Conservation (phyloP, 805 yeast species). For the Schwanniomyces sp. region DNA sequence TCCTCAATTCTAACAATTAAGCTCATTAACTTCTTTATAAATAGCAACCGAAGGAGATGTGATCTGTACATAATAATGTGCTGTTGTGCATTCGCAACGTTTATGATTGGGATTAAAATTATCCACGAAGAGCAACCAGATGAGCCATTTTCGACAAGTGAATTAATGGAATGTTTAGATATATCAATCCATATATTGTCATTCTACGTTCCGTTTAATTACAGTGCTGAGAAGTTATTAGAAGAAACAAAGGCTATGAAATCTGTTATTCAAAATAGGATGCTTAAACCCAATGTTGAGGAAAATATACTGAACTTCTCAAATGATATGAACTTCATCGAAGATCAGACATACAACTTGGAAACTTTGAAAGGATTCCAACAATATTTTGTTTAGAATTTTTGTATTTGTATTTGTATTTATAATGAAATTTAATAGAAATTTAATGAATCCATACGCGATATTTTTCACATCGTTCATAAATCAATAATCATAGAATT, state of each 20-base stretch:
- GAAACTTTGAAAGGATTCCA: slow-evolving; percentile 16
- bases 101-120: slow-evolving; percentile 7
- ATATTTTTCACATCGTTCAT: neutral
- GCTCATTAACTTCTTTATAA: slow-evolving; percentile 13
- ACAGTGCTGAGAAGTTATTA: slow-evolving; percentile 10
- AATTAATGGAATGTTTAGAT: slow-evolving; percentile 8
- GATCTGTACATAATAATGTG: slow-evolving; percentile 14
- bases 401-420: neutral
- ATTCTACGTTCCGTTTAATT: slow-evolving; percentile 9
- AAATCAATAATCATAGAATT: neutral
- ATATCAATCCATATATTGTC: slow-evolving; percentile 8
- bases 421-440: neutral
- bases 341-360: slow-evolving; percentile 11
- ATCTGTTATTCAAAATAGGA: slow-evolving; percentile 4
- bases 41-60: slow-evolving; percentile 7
- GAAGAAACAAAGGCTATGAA: slow-evolving; percentile 8
- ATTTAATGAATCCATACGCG: neutral
- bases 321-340: slow-evolving; percentile 11
- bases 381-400: slow-evolving; percentile 10
- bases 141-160: slow-evolving; percentile 8
- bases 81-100: slow-evolving; percentile 13
- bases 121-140: slow-evolving; percentile 8
- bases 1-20: slow-evolving; percentile 14
- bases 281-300: neutral
- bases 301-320: neutral